Percentiles rank a stretch among this genome's conserved stretches.
These are phyloP conservation scores for Ochetophila trinervis DNA, from an alignment of 306 rosid species.

Conservation along the genomic window DNA sequence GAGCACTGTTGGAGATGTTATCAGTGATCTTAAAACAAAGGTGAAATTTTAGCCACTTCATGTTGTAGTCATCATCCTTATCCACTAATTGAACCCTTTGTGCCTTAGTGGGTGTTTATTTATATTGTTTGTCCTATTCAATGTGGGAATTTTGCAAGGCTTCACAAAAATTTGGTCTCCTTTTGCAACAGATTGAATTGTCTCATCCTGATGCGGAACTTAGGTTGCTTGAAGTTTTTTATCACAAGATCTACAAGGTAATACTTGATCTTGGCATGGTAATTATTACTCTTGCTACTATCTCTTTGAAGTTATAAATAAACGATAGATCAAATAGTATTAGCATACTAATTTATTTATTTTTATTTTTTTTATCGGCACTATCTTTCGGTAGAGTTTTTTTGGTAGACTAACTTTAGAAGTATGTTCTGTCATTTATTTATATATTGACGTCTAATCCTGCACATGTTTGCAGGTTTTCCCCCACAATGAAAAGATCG, in stretches of 20 bases:
- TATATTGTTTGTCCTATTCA: neutral
- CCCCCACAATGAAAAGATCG: conserved; percentile 79
- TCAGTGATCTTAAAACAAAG: conserved; percentile 79
- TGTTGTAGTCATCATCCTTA: neutral
- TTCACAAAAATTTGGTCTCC: neutral
- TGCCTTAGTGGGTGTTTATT: neutral
- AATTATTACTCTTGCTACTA: conserved; percentile 14
- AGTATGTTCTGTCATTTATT: neutral
- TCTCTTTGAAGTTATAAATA: conserved; percentile 6
- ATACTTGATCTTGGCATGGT: conserved; percentile 14
- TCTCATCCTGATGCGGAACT: conserved; percentile 81
- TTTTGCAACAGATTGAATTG: conserved; percentile 63
- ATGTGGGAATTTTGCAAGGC: no score
- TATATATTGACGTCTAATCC: conserved; percentile 13
- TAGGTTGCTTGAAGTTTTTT: conserved; percentile 90
- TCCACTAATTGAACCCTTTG: neutral
- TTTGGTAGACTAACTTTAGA: no score
- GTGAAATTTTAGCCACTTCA: conserved; percentile 30
- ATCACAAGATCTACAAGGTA: conserved; percentile 93
- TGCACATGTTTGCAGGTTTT: conserved; percentile 56
- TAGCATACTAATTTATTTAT: no score
- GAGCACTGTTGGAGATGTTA: conserved; percentile 88
- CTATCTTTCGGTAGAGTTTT: no score
- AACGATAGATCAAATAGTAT: neutral
- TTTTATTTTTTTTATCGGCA: no score